Conservation (phyloP, 176 grass and related monocot species). For the Triticum turgidum region DNA sequence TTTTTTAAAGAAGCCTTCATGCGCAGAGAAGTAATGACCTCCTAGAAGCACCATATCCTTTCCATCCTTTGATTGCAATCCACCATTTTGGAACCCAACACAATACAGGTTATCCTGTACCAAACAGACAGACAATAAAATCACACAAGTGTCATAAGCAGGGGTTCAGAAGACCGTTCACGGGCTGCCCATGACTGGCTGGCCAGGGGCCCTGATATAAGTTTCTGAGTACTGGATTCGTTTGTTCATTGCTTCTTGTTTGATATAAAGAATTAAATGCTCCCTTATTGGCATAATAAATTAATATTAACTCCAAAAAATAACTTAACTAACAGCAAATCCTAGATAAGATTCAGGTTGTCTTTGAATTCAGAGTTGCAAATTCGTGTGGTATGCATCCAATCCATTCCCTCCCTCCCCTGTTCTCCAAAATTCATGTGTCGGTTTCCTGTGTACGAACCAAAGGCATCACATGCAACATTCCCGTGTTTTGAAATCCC, state of each 20-base stretch:
- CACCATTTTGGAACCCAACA: slow-evolving; percentile 95
- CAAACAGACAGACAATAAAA: slow-evolving; percentile 23
- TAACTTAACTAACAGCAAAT: slow-evolving; percentile 6
- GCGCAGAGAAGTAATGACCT: slow-evolving; percentile 48
- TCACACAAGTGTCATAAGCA: background rate
- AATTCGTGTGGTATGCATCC: background rate
- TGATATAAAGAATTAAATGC: background rate
- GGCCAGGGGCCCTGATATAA: background rate
- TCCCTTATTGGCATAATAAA: background rate
- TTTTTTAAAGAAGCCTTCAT: background rate
- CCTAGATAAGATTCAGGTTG: background rate
- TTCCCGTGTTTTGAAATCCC: background rate
- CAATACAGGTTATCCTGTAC: slow-evolving; percentile 63
- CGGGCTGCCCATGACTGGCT: background rate
- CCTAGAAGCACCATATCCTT: slow-evolving; percentile 95
- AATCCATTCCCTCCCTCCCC: background rate
- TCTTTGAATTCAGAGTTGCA: background rate
- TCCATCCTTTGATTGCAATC: slow-evolving; percentile 79
- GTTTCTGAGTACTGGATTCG: slow-evolving; percentile 1
- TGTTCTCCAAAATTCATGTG: background rate
- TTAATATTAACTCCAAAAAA: slow-evolving; percentile 1
- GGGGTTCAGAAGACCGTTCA: background rate
- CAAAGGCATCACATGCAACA: background rate
- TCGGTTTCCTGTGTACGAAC: background rate
- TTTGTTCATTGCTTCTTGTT: background rate